A percentile compares a stretch with the other conserved stretches of the same genome.
phyloP scores from a whole-genome alignment of 495 filamentous ascomycete species.

The Beverwykella pulmonaria region DNA sequence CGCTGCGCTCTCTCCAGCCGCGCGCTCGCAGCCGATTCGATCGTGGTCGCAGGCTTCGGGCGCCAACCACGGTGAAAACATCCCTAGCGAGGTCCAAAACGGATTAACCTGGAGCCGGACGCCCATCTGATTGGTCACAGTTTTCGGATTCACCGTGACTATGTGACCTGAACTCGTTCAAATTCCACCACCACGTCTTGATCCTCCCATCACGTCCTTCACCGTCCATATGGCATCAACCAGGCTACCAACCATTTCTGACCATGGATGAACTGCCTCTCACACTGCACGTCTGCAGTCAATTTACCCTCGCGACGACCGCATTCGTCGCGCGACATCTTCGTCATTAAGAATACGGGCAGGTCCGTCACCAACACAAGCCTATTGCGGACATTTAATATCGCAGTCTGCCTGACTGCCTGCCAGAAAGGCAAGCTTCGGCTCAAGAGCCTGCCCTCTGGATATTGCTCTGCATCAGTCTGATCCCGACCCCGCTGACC shows the following conservation, averaged over 20 bases:
- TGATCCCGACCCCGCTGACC: conserved; percentile 17
- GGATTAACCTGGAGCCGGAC: not conserved
- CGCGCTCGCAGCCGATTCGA: conserved; percentile 12
- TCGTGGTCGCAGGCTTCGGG: not conserved
- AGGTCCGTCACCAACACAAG: not conserved
- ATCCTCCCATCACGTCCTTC: no score
- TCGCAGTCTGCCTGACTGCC: conserved; percentile 9
- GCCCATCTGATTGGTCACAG: not conserved
- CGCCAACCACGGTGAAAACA: not conserved
- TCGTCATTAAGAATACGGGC: conserved; percentile 1
- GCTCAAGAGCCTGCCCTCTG: not conserved
- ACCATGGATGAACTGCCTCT: not conserved
- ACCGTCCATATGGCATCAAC: not conserved
- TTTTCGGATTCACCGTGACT: not conserved
- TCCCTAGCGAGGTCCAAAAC: not conserved
- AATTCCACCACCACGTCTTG: not conserved
- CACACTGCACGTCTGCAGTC: not conserved
- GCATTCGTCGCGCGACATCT: conserved; percentile 13
- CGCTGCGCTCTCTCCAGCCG: conserved; percentile 10
- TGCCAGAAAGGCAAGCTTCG: conserved; percentile 6
- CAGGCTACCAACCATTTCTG: not conserved
- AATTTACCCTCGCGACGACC: conserved; percentile 22
- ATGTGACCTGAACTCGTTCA: no score
- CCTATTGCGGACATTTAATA: conserved; percentile 23
- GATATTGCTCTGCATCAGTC: conserved; percentile 16